phyloP scores from a whole-genome alignment of 2,329 filamentous ascomycete genomes.

The Colletotrichum horii region DNA sequence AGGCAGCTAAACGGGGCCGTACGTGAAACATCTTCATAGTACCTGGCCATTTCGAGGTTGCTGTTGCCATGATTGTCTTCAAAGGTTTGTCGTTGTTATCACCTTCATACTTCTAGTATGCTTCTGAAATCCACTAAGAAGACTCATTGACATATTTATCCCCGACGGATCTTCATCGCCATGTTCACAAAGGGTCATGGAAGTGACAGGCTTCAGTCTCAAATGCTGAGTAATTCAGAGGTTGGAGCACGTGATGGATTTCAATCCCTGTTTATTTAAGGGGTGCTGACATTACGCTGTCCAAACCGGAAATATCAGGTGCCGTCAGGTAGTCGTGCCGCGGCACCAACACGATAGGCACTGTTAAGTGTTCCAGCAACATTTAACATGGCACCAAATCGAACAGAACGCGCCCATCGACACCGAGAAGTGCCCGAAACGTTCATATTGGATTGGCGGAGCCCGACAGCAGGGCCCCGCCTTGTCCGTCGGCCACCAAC shows the following conservation, averaged over 20 bases:
- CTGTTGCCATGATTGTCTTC: no score
- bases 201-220: no score
- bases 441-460: not conserved
- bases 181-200: not conserved
- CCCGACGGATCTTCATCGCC: not conserved
- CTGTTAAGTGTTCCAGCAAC: not conserved
- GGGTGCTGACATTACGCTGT: not conserved
- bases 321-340: not conserved
- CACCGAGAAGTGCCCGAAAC: not conserved
- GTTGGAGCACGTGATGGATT: not conserved
- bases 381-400: not conserved
- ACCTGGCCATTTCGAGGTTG: no score
- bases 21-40: no score
- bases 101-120: not conserved
- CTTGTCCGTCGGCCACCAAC: not conserved
- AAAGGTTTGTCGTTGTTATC: no score
- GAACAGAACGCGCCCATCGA: not conserved
- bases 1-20: no score
- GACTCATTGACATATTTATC: not conserved
- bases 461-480: not conserved
- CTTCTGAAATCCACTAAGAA: fast-evolving
- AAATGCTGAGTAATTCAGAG: not conserved
- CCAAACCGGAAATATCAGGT: not conserved
- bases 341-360: not conserved
- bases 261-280: not conserved